Base-by-base conservation (phyloP, 768 basidiomycete species). In the Saitozyma podzolica region DNA sequence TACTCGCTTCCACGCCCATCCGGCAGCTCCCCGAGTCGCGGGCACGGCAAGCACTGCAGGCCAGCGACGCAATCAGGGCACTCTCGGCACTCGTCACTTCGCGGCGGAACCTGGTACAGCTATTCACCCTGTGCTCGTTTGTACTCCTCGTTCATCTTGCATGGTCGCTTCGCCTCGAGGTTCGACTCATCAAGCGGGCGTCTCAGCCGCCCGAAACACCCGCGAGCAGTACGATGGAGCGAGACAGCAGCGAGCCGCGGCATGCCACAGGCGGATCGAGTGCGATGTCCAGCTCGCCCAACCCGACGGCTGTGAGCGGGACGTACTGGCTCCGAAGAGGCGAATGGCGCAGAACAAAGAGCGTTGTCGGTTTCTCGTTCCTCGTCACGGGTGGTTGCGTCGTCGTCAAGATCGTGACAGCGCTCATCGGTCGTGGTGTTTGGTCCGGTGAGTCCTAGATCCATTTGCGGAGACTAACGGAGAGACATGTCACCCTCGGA, bases 401-500 rank as follows among this genome's bases (percentile, higher is more conserved):
- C 40, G 59, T 68, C 8, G 62, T 80, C 16, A 78, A 79, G 54
- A 71, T 68, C 8, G 62, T 59, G 17, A 74, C 78, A 14, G 68
- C 74, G 3, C 58, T 62, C 39, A 74, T 78, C 10, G 69, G 74
- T 29, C 42, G 68, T 58, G 72, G 71, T 2, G 66, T 78, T 9
- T 74, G 73, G 69, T 64, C 64, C 8, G 76, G 81, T 82, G 58
- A 65, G 80, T 68, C 6, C 9, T 54, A 19, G 16, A 40, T 37
- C 17, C 20, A 45, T 29, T 29, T 29, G 29, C 29, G 43, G 48
- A 17, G 47, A 19, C 40, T 14, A 42, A 45, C 50, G 43, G 47
- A 0, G 72, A 95, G 93, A 91, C 79, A 82, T 94, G 73, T 88
- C 84, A 63, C 83, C 85, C 64, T 86, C 90, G 59, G 94, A 97